Evolutionary conservation across 1,284 basidiomycete genomes (phyloP), one percentile per base, ranked within the genome.

Genomic region (Irpex rosettiformis): DNA sequence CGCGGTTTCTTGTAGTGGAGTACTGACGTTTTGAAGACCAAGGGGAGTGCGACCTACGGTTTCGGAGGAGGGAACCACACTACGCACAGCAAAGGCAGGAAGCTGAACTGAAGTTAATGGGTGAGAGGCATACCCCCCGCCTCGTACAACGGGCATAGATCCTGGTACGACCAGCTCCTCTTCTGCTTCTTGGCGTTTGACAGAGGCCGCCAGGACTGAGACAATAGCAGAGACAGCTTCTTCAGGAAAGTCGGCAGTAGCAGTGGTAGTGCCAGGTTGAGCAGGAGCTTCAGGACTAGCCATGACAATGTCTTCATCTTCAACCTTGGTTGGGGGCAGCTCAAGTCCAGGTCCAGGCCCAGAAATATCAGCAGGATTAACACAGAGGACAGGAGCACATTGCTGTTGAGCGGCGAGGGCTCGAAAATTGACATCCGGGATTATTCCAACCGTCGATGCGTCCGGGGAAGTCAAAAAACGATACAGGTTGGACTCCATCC

Each of bases 291-390:
- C 52, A 33, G 25, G 48, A 51, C 33, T 11, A 37, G 48, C 22
- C 28, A 43, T 56, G 24, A 30, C 22, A 27, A 40, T 25, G 22
- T 42, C 18, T 40, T 61, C 57, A 18, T 52, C 37, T 45, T 43
- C 43, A 13, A 51, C 55, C 27, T 40, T 57, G 22, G 25, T 22
- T 10, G 28, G 13, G 5, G 57, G 58, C 22, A 37, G 28, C 7
- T 18, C 54, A n/a, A 47, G 24, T 11, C 29, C 52, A n/a, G 54
- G 24, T 11, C 29, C 52, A 22, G 43, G 30, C 30, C 70, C 63
- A 62, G 79, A 73, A 47, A 81, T 73, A 55, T 81, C 78, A 30
- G 76, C 69, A 33, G 83, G 83, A 62, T 84, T 77, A 56, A 85
- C 71, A 30, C 77, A 63, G 3, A 62, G 69, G 7, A 61, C 57